A percentile compares a stretch with the other conserved stretches of the same genome.
These are phyloP conservation scores for Pythium monospermum DNA, from an alignment of 352 stramenopile genomes.

Conservation along the genomic window DNA sequence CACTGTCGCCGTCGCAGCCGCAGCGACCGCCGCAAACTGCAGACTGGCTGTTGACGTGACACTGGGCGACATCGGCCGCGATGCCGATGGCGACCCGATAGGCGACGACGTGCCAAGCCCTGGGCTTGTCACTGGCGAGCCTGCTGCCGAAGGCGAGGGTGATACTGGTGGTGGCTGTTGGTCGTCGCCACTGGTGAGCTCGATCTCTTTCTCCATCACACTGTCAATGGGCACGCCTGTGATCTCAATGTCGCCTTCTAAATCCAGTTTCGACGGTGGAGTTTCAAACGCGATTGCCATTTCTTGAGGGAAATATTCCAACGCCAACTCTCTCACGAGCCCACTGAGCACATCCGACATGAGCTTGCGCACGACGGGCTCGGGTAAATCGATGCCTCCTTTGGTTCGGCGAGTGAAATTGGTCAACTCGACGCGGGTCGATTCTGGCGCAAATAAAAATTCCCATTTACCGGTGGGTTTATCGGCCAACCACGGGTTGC, in stretches of 20 bases:
- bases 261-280: conserved; percentile 51
- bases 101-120: conserved; percentile 5
- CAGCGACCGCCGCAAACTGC: conserved; percentile 16
- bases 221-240: conserved; percentile 47
- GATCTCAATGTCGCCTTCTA: conserved; percentile 53
- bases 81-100: conserved; percentile 5
- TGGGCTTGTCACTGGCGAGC: conserved; percentile 8
- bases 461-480: conserved; percentile 52
- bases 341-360: conserved; percentile 59
- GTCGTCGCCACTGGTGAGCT: conserved; percentile 11
- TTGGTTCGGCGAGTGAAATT: conserved; percentile 65
- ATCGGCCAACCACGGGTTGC: conserved; percentile 17
- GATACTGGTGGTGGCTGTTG: not conserved
- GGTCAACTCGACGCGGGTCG: conserved; percentile 54
- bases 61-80: not conserved
- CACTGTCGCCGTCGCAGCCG: conserved; percentile 31
- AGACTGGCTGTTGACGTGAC: too few species aligned
- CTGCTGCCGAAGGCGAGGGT: not conserved
- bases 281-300: conserved; percentile 48
- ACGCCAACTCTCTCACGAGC: conserved; percentile 49
- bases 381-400: conserved; percentile 64
- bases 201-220: conserved; percentile 48
- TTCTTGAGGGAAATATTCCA: conserved; percentile 66
- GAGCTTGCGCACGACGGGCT: conserved; percentile 65
- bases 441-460: conserved; percentile 47